Evolutionary conservation across 805 yeast species (phyloP), one percentile per base, ranked within the genome.

Genomic region (Yarrowia divulgata): DNA sequence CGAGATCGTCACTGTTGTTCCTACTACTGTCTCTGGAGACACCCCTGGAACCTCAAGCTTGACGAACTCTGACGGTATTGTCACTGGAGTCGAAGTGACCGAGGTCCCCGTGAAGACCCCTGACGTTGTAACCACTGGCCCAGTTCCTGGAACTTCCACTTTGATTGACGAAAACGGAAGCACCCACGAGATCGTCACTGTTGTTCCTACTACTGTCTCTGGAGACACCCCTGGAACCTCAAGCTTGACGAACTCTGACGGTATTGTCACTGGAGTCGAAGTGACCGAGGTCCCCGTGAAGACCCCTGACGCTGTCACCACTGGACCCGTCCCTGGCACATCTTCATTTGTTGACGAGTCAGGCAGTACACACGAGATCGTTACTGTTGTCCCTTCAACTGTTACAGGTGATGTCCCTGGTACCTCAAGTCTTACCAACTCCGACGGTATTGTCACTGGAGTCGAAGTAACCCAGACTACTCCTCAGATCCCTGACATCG

Each of bases 21-120:
- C 55, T 3, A 14, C 55, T 5, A 32, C 55, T n/a, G 40, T 50
- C 14, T 9, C 55, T n/a, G 55, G 40, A 2, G 18, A 14, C 6
- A n/a, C 10, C 12, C 5, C 55, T 34, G 55, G 55, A 1, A 50
- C 55, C 4, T 50, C 55, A 5, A 32, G 39, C 32, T 1, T 49
- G 3, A 29, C 39, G 2, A 13, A 49, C 39, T 1, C 14, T 8
- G 29, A 50, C 16, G 55, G 55, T 13, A 10, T 50, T 16, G 55
- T 50, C 9, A 52, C 57, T 5, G 57, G 42, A 1, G 57, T 52
- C 9, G 55, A 34, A 34, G 55, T 50, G 14, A 50, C 55, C 16
- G 4, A 7, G 8, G 3, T 10, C n/a, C n/a, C 19, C 2, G 4
- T 10, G 9, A 12, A 39, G 42, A 39, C 16, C 1, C 57, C 57